Conservation (phyloP, 768 basidiomycete genomes). For the Gymnopilus dilepis region DNA sequence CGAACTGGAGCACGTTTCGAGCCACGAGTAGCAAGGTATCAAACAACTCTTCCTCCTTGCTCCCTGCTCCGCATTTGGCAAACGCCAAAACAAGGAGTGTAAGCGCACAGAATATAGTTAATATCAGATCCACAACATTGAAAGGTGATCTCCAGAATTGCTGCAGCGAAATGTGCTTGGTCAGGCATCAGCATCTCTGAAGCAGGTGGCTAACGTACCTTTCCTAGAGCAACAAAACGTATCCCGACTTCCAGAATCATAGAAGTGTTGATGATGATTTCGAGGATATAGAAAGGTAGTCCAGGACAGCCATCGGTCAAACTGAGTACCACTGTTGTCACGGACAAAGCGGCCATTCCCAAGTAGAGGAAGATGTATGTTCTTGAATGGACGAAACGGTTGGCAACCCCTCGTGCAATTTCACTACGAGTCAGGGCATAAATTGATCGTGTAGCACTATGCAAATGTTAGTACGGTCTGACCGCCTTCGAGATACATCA, state of each 20-base stretch:
- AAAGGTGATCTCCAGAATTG: conserved; percentile 98
- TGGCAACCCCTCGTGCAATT: conserved; percentile 84
- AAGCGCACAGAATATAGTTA: conserved; percentile 88
- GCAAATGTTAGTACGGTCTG: conserved; percentile 20
- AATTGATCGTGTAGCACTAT: conserved; percentile 78
- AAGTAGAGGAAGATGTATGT: conserved; percentile 90
- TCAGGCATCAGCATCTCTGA: not conserved
- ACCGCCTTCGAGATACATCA: conserved; percentile 16
- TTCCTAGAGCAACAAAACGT: conserved; percentile 91
- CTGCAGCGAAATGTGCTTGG: conserved; percentile 43
- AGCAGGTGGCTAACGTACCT: conserved; percentile 58
- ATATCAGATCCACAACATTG: conserved; percentile 86
- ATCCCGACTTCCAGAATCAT: conserved; percentile 96
- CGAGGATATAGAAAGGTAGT: conserved; percentile 86
- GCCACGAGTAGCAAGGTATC: conserved; percentile 93
- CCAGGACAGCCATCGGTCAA: conserved; percentile 86
- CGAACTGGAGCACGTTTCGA: conserved; percentile 92
- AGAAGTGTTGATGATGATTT: conserved; percentile 84
- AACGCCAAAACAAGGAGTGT: conserved; percentile 90
- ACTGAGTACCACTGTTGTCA: conserved; percentile 85
- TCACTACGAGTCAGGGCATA: conserved; percentile 85
- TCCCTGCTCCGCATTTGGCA: conserved; percentile 80
- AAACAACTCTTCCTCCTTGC: conserved; percentile 92
- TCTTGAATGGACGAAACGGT: conserved; percentile 87
- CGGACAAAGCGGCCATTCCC: conserved; percentile 84